Percentiles rank a stretch among this genome's conserved stretches.
phyloP scores from a whole-genome alignment of 108 stramenopile species.

The Cyclostephanos invisitatus region DNA sequence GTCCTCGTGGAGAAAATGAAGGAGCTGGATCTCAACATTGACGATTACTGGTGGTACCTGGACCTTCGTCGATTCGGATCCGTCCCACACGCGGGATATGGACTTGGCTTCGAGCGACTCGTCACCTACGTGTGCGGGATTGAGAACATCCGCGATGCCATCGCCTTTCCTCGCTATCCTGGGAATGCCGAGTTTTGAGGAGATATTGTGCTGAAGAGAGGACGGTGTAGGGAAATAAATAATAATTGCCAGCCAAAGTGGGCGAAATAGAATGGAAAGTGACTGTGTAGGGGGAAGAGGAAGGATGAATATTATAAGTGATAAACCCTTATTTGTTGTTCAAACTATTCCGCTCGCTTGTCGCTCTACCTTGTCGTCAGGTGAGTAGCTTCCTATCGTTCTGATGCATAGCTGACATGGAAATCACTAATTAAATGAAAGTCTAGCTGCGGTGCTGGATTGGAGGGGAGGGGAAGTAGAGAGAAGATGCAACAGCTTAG shows the following conservation, averaged over 20 bases:
- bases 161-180: slow-evolving; percentile 96
- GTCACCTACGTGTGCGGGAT: slow-evolving; percentile 97
- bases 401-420: too few species aligned
- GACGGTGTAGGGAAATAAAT: background rate
- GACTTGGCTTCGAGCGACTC: slow-evolving; percentile 98
- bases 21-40: slow-evolving; percentile 82
- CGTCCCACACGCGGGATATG: slow-evolving; percentile 99
- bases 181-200: slow-evolving; percentile 96
- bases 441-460: slow-evolving; percentile 15
- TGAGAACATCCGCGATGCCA: slow-evolving; percentile 98
- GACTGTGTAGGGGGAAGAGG: too few species aligned
- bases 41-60: slow-evolving; percentile 98
- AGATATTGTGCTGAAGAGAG: background rate
- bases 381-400: too few species aligned
- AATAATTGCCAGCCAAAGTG: too few species aligned
- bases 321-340: too few species aligned
- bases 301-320: too few species aligned
- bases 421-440: too few species aligned
- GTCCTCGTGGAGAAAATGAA: slow-evolving; percentile 89
- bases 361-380: too few species aligned
- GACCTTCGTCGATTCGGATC: slow-evolving; percentile 92
- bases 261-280: too few species aligned
- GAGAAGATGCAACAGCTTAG: background rate
- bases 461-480: background rate
- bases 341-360: too few species aligned